A percentile compares a stretch with the other conserved stretches of the same genome.
These are phyloP conservation scores for Claviceps sp. DNA, from an alignment of 2,329 filamentous ascomycete species.

Conservation along the genomic window DNA sequence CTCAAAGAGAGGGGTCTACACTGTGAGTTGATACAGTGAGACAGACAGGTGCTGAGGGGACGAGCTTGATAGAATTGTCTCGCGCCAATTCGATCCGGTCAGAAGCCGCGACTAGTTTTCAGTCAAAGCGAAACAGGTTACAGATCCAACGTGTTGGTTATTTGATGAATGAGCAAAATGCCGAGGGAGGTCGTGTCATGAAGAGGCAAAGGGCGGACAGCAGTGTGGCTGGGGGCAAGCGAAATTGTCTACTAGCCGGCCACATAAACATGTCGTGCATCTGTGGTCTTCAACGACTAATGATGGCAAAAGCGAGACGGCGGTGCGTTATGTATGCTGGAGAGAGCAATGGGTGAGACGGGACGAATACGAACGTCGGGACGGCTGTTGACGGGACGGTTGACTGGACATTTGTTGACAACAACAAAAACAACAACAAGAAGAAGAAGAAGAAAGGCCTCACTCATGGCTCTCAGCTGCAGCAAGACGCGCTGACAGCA, in stretches of 20 bases:
- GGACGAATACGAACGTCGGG: neutral
- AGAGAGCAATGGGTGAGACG: neutral
- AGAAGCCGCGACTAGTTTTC: neutral
- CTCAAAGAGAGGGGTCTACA: too few species aligned
- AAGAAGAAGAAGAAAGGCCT: neutral
- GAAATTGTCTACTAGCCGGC: neutral
- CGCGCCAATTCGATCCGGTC: neutral
- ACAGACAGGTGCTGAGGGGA: neutral
- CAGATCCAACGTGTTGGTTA: neutral
- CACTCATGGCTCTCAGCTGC: neutral
- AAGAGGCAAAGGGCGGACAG: constrained; percentile 3
- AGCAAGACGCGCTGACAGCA: neutral
- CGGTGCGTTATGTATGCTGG: neutral
- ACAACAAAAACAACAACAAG: neutral
- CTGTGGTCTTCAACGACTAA: too few species aligned
- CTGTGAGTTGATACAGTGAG: neutral
- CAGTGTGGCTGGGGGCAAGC: neutral
- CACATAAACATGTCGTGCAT: neutral
- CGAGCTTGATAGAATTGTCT: neutral
- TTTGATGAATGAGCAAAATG: neutral
- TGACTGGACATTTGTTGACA: neutral
- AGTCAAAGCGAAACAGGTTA: neutral
- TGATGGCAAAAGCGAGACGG: neutral
- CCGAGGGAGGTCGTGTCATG: neutral
- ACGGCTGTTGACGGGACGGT: neutral